Base-by-base conservation (phyloP, 169 alveolate species). In the Toxoplasma gondii region DNA sequence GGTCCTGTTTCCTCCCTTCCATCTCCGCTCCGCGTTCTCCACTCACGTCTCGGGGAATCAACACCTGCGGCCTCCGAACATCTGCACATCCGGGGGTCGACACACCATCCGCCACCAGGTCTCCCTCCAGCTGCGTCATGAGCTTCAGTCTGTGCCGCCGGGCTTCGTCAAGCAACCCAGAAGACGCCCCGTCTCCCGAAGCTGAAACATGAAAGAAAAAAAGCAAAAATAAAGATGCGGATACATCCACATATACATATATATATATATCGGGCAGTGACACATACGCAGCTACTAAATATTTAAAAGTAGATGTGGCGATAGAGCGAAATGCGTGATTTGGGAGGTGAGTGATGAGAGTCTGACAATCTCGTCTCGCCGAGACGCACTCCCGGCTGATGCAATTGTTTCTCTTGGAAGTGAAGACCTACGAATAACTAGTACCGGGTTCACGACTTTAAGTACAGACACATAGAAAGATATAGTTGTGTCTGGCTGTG, bases 81-180 rank as follows among this genome's bases (percentile, higher is more conserved):
- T 82, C 90, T 24, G 69, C 10, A 49, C 90, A 82, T 9, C 22
- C 41, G 39, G 54, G 41, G 34, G 90, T 4, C 34, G 90, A 22
- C 4, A 24, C 64, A 0, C 90, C 90, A 38, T 82, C 67, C 38
- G 64, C 90, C 34, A 82, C 90, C 7, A 82, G 24, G 38, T 82
- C 90, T 5, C 90, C 90, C 19, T 82, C 90, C 38, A 24, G 19
- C 41, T 43, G 90, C 19, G 90, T 43, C 64, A 82, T 12, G 39
- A 82, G 90, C 67, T 82, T 38, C 69, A 82, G 53, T 41, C 53
- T 34, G 34, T 41, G 90, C 67, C 67, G 38, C 90, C 67, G 31
- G 5, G 54, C 29, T 67, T 9, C 67, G 34, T 12, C 69, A 27
- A 24, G 17, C 64, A 43, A 22, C 2, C 44, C 88, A 4, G 58